Percentiles rank a stretch among this genome's conserved stretches.
phyloP scores from a whole-genome alignment of 2,329 filamentous ascomycete species.

The Trichocomaceae sp. region DNA sequence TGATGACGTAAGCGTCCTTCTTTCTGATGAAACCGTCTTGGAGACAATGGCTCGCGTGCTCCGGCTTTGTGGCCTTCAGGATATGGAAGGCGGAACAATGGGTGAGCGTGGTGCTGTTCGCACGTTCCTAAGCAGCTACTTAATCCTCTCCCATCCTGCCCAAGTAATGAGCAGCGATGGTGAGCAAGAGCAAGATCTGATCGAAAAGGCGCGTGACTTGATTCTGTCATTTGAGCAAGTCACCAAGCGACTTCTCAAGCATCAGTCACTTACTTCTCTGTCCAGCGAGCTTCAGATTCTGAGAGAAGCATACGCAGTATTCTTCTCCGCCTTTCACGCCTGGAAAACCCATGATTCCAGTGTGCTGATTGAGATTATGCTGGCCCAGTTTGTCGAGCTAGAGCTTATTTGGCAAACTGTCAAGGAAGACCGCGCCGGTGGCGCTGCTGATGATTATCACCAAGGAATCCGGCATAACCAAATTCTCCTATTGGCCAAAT shows the following conservation, averaged over 20 bases:
- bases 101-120: slow-evolving; percentile 48
- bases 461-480: slow-evolving; percentile 62
- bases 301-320: slow-evolving; percentile 52
- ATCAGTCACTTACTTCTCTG: slow-evolving; percentile 35
- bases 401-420: slow-evolving; percentile 63
- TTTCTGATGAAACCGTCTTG: slow-evolving; percentile 51
- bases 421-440: slow-evolving; percentile 55
- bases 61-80: slow-evolving; percentile 50
- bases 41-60: slow-evolving; percentile 49
- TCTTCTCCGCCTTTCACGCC: slow-evolving; percentile 56
- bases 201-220: slow-evolving; percentile 54
- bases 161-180: slow-evolving; percentile 56
- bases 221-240: slow-evolving; percentile 51
- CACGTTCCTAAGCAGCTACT: slow-evolving; percentile 58
- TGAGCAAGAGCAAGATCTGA: slow-evolving; percentile 56
- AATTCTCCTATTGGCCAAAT: slow-evolving; percentile 54
- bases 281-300: slow-evolving; percentile 44
- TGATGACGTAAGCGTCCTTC: slow-evolving; percentile 51
- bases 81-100: slow-evolving; percentile 43
- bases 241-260: slow-evolving; percentile 44
- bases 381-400: slow-evolving; percentile 59
- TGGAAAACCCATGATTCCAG: slow-evolving; percentile 60
- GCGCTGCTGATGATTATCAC: slow-evolving; percentile 57
- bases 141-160: slow-evolving; percentile 56
- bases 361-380: slow-evolving; percentile 59